These are phyloP conservation scores for Rhodomyrtus tomentosa DNA, from an alignment of 345 rosid species.

Conservation along the genomic window DNA sequence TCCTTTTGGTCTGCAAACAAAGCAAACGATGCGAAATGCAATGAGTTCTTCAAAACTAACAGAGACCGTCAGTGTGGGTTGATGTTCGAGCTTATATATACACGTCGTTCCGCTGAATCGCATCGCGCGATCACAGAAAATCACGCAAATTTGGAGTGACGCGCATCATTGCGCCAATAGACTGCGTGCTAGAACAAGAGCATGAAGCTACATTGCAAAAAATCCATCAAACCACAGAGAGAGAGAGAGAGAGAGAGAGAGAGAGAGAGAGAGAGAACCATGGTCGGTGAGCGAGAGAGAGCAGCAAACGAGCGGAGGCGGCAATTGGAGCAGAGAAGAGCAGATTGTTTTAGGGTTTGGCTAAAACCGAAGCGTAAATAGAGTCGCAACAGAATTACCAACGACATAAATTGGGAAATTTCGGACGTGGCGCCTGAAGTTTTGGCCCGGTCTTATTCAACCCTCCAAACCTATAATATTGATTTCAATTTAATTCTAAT, in stretches of 20 bases:
- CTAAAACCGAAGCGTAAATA: background rate
- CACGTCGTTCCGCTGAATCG: background rate
- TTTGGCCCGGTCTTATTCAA: background rate
- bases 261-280: background rate
- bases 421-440: background rate
- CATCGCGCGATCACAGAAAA: background rate
- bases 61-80: background rate
- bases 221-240: background rate
- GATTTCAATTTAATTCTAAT: too few species aligned
- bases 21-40: background rate
- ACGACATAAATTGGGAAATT: background rate
- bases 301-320: background rate
- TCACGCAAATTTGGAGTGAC: background rate
- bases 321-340: background rate
- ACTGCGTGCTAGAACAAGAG: background rate
- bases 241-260: background rate
- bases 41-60: background rate
- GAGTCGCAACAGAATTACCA: background rate
- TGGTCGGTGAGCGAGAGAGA: background rate
- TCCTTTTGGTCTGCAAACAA: constrained; percentile 22
- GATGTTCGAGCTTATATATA: background rate
- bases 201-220: background rate
- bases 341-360: background rate
- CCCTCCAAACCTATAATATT: background rate
- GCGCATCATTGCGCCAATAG: background rate